Evolutionary conservation across 176 grass and related monocot genomes (phyloP), one percentile per base, ranked within the genome.

Genomic region (Alopecurus myosuroides): DNA sequence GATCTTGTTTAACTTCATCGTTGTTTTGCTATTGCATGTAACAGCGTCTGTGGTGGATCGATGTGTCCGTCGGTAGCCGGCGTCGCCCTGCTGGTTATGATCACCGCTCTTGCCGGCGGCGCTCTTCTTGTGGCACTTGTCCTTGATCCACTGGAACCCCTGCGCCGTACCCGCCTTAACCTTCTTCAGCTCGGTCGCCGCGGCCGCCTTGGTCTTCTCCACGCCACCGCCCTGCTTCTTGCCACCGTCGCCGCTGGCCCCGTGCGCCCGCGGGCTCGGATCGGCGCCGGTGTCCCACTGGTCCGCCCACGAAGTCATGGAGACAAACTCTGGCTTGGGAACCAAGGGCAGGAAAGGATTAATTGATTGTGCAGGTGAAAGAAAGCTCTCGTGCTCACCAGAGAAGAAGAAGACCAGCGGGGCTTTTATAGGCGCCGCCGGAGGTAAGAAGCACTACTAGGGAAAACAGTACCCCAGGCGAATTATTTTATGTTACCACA

Each of bases 61-160:
- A n/a, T n/a, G n/a, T n/a, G 6, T 52, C 50, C 11, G 5, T 86
- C 62, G 86, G 80, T 83, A 60, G 17, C 75, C 85, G 1, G 75
- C 57, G 0, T 39, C 57, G 9, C 72, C 57, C 65, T 90, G 87
- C 76, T n/a, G n/a, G n/a, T 85, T 76, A 17, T 60, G 77, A 41
- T 6, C 46, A 15, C 74, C 67, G 40, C 26, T 39, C 41, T 11
- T 60, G 23, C 42, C 67, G 46, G 30, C 29, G 66, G 5, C 20
- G 75, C 19, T 80, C 78, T 82, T 95, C 77, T 78, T 80, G 50
- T 87, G 91, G 78, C 68, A 98, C 91, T 90, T 98, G 37, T 88
- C 85, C 76, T 93, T 95, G 89, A 98, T 95, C 92, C 95, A 98
- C 74, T 84, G 90, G 83, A 98, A 83, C 28, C 93, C 91, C 6